Evolutionary conservation across 2,329 filamentous ascomycete species (phyloP).

Genomic region (Fusarium redolens): DNA sequence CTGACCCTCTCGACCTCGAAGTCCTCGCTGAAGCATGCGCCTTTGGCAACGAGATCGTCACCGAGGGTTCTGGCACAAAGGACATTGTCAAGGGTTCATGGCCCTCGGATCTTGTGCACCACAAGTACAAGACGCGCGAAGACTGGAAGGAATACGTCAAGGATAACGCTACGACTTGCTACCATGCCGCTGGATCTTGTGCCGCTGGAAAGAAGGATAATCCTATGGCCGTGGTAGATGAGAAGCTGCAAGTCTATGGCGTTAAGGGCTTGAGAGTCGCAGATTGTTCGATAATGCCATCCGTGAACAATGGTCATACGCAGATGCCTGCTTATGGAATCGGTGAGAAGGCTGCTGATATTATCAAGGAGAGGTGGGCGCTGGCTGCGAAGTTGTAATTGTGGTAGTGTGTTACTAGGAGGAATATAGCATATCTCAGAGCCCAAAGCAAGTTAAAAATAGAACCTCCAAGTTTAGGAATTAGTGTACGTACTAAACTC

Average conservation of each 20-base stretch:
- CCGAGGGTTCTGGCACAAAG: slow-evolving; percentile 67
- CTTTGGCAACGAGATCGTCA: slow-evolving; percentile 70
- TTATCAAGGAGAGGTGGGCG: slow-evolving; percentile 56
- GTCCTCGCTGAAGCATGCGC: slow-evolving; percentile 69
- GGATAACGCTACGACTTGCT: slow-evolving; percentile 69
- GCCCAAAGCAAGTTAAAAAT: too few relatives aligned
- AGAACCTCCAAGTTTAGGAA: neutral
- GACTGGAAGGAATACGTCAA: slow-evolving; percentile 68
- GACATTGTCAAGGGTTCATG: slow-evolving; percentile 70
- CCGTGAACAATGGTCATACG: slow-evolving; percentile 59
- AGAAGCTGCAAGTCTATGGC: slow-evolving; percentile 63
- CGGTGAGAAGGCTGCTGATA: slow-evolving; percentile 62
- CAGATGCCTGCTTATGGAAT: slow-evolving; percentile 70
- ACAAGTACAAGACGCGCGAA: slow-evolving; percentile 60
- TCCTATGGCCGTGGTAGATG: slow-evolving; percentile 64
- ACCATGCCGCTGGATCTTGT: slow-evolving; percentile 47
- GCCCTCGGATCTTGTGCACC: slow-evolving; percentile 64
- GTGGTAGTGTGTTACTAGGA: neutral
- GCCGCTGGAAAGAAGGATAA: slow-evolving; percentile 56
- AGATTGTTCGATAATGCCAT: slow-evolving; percentile 64
- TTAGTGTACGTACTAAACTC: rapidly evolving
- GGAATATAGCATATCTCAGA: neutral
- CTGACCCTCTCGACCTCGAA: slow-evolving; percentile 67
- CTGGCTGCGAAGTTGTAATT: neutral
- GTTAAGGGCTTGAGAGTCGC: slow-evolving; percentile 65